Evolutionary conservation across 2,329 filamentous ascomycete genomes (phyloP), one percentile per base, ranked within the genome.

Genomic region (Talaromyces marneffei): DNA sequence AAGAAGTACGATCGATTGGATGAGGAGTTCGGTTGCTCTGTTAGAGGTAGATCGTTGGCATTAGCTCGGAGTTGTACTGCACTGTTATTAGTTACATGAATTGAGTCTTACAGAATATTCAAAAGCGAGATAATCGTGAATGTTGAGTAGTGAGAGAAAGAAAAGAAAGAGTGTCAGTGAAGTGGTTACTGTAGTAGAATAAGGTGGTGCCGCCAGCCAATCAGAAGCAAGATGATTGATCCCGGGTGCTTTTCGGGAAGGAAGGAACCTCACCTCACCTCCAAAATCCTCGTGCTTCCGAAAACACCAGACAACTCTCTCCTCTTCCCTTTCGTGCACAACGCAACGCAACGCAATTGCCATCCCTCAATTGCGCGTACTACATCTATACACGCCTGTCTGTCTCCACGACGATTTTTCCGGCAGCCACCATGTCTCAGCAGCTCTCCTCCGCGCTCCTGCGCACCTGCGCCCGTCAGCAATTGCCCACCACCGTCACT

Each of bases 391-490:
- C n/a, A n/a, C n/a, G n/a, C n/a, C n/a, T 18, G 18, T 44, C 23
- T n/a, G 44, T 33, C 33, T 40, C 46, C 10, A 20, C 25, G 53
- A 29, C 42, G 37, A 40, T 20, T 40, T 40, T 23, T 46, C 42
- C 33, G 44, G 63, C 70, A 67, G 70, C 68, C 65, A 75, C 68
- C 65, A 75, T 75, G 73, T 73, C 75, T 75, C 60, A 60, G 40
- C 84, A 91, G 25, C 33, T 60, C 77, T 79, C 86, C 73, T 82
- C 83, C 75, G 83, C 85, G 72, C 82, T 90, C 75, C 81, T 89
- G 81, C 88, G 88, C 78, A 71, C 74, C 66, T 79, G 77, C 74
- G 74, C 78, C 68, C 76, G 77, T 69, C 77, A 79, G 69, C 72
- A 74, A 69, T 74, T 80, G 67, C 73, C 77, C 65, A 72, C 74